phyloP scores from a whole-genome alignment of 176 grass and related monocot genomes.

The Rhynchospora pubera region DNA sequence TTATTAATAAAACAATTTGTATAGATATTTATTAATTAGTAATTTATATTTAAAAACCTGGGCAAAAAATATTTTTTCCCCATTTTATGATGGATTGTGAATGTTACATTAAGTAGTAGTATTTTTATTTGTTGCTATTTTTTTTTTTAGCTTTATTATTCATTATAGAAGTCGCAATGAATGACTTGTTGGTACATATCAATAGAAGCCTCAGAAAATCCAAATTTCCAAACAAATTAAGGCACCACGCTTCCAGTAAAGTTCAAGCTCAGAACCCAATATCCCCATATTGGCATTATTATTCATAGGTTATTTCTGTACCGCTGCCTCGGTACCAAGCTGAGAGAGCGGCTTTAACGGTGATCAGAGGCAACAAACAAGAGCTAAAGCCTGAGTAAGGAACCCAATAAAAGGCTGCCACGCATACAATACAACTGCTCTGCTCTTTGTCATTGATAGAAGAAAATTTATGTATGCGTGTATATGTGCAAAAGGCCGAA shows the following conservation, averaged over 20 bases:
- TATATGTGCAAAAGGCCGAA: background rate
- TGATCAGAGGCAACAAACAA: background rate
- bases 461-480: background rate
- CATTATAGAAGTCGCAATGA: background rate
- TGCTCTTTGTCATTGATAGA: background rate
- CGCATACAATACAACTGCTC: background rate
- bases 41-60: no score
- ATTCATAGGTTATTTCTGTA: slow-evolving; percentile 3
- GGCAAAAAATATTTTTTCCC: no score
- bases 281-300: background rate
- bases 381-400: background rate
- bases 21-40: no score
- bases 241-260: background rate
- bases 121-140: no score
- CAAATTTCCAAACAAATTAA: background rate
- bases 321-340: background rate
- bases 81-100: no score
- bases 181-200: background rate
- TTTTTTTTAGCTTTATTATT: no score
- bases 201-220: background rate
- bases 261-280: slow-evolving; percentile 8
- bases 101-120: no score
- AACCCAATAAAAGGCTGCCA: background rate
- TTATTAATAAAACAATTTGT: no score
- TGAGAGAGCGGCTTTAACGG: background rate